Conservation (phyloP, 257 asterid species). For the Solanum sejunctum region DNA sequence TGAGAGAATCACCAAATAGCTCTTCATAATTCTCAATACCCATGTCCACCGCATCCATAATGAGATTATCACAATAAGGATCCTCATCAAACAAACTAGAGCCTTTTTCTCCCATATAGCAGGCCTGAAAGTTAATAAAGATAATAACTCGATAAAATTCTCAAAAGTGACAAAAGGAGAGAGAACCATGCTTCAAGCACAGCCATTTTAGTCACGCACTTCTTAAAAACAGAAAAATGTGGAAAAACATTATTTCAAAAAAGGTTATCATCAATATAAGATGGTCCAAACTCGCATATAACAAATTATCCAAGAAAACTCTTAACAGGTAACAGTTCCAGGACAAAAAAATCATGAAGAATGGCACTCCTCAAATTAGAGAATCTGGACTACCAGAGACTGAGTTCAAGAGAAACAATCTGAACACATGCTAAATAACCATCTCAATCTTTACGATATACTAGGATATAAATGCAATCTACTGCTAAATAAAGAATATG, state of each 20-base stretch:
- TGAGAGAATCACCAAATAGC: conserved; percentile 29
- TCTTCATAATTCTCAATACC: conserved; percentile 45
- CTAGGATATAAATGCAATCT: not conserved
- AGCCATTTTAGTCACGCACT: not conserved
- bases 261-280: not conserved
- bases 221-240: not conserved
- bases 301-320: not conserved
- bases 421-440: not conserved
- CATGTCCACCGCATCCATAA: conserved; percentile 44
- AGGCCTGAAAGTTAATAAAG: conserved; percentile 18
- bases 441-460: not conserved
- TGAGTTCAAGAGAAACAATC: not conserved
- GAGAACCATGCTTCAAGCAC: not conserved
- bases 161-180: not conserved
- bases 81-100: conserved; percentile 22
- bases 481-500: not conserved
- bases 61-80: conserved; percentile 26
- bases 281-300: not conserved
- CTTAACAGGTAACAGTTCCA: not conserved
- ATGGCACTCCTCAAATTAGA: not conserved
- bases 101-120: conserved; percentile 22
- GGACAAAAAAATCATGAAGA: not conserved
- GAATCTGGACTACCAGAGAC: not conserved
- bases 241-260: not conserved
- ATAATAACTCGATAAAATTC: not conserved